Base-by-base conservation (phyloP, 331 rosid species). In the Dryas integrifolia region DNA sequence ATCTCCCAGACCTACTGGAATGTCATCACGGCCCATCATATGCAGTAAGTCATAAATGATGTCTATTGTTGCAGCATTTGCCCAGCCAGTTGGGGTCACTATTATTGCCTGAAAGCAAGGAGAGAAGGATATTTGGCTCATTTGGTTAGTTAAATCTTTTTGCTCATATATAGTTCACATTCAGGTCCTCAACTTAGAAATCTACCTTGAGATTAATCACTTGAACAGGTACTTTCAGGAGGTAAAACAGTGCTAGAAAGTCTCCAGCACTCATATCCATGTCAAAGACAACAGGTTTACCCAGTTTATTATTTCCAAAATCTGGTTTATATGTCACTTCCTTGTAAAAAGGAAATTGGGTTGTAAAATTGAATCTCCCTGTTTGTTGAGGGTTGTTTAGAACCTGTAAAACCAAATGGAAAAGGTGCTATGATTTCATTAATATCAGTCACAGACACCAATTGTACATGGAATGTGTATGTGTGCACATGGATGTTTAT, bases 191-290 rank as follows among this genome's bases (percentile, higher is more conserved):
- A 62, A 62, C 35, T 41, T 62, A 30, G 35, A 30, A 30, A 30
- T 52, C 46, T 77, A 91, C 98, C 96, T 87, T 95, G 35, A 95
- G 87, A 76, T 95, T 70, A 76, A 89, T 83, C 3, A 83, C 79
- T 82, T 91, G 89, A 53, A 87, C 85, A 35, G 95, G 96, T 58
- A 91, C 88, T 86, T 95, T 95, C 7, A 95, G 86, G 71, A 95
- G 90, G 79, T 88, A 95, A 70, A 88, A 85, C 69, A 95, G 79
- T 64, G 97, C 87, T 46, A 90, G 93, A 82, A 95, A 91, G 60
- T 95, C 98, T 79, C 98, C 98, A 40, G 87, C 86, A 72, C 98
- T 95, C 98, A 95, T 95, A 79, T 95, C 98, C 96, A 89, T 89
- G 82, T 95, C 97, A 72, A 95, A 89, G 53, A 95, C 84, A 74